Evolutionary conservation across 2,329 filamentous ascomycete species (phyloP).

Genomic region (Pseudogymnoascus sp.): DNA sequence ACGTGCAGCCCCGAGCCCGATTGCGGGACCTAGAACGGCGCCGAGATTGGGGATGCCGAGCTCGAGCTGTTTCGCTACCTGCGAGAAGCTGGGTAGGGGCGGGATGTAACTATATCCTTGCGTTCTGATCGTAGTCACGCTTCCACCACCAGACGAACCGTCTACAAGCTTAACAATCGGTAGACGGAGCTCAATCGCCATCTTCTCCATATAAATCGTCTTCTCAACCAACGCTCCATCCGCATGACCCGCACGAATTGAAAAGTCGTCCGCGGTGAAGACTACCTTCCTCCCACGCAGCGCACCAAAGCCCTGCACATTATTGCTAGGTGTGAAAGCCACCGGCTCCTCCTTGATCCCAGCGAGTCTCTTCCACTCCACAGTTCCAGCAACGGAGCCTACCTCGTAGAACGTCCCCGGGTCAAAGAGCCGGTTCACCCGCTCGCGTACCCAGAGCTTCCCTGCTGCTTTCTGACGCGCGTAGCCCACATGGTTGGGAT

Average conservation of each 20-base stretch:
- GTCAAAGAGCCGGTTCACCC: constrained; percentile 50
- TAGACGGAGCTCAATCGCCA: constrained; percentile 46
- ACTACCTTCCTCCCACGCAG: constrained; percentile 45
- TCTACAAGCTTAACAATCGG: constrained; percentile 58
- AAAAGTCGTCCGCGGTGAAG: constrained; percentile 57
- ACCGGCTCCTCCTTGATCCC: constrained; percentile 37
- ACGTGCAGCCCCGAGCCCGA: constrained; percentile 52
- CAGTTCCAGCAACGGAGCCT: constrained; percentile 50
- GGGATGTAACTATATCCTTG: constrained; percentile 52
- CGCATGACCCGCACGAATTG: constrained; percentile 53
- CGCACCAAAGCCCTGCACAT: constrained; percentile 49
- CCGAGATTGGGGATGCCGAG: constrained; percentile 56
- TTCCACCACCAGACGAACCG: constrained; percentile 53
- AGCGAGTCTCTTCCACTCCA: constrained; percentile 45
- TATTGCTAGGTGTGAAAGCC: constrained; percentile 50
- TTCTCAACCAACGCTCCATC: constrained; percentile 50
- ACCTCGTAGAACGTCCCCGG: constrained; percentile 47
- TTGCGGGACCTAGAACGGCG: constrained; percentile 53
- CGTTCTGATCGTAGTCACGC: constrained; percentile 48
- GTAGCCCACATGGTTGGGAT: constrained; percentile 46
- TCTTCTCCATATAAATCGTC: constrained; percentile 53
- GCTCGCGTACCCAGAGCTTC: constrained; percentile 56
- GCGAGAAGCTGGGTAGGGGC: constrained; percentile 42
- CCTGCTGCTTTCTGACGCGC: constrained; percentile 54
- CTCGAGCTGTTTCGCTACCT: constrained; percentile 50